phyloP scores from a whole-genome alignment of 345 rosid species.

The Gynandropsis gynandra region DNA sequence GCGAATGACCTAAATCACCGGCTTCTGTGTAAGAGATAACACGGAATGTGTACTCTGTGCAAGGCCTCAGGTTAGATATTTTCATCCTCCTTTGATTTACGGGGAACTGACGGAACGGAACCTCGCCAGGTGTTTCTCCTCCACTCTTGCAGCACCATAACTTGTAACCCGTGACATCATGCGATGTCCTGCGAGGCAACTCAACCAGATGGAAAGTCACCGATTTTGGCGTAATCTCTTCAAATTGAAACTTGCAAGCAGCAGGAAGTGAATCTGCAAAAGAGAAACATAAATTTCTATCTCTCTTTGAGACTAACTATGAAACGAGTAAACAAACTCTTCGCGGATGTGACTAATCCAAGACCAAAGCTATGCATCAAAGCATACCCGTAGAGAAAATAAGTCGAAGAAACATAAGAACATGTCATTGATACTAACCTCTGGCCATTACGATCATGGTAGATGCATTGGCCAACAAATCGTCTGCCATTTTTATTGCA shows the following conservation, averaged over 20 bases:
- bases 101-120: constrained; percentile 49
- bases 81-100: constrained; percentile 64
- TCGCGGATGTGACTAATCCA: too few relatives aligned
- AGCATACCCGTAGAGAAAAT: too few relatives aligned
- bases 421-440: constrained; percentile 38
- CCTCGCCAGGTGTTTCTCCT: constrained; percentile 52
- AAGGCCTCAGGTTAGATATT: constrained; percentile 77
- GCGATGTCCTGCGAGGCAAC: constrained; percentile 34
- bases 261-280: constrained; percentile 30
- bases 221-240: constrained; percentile 58
- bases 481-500: constrained; percentile 67
- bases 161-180: constrained; percentile 70
- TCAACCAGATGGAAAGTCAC: constrained; percentile 63
- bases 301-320: too few relatives aligned
- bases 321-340: too few relatives aligned
- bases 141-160: constrained; percentile 78
- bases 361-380: too few relatives aligned
- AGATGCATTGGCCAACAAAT: constrained; percentile 40
- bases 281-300: constrained; percentile 10
- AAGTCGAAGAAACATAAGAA: constrained; percentile 1
- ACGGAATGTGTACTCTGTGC: constrained; percentile 57
- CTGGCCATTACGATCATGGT: constrained; percentile 29
- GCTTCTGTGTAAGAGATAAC: constrained; percentile 28
- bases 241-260: constrained; percentile 79
- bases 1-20: constrained; percentile 30